Conservation (phyloP, 2,329 filamentous ascomycete genomes). For the Metarhizium humberi region DNA sequence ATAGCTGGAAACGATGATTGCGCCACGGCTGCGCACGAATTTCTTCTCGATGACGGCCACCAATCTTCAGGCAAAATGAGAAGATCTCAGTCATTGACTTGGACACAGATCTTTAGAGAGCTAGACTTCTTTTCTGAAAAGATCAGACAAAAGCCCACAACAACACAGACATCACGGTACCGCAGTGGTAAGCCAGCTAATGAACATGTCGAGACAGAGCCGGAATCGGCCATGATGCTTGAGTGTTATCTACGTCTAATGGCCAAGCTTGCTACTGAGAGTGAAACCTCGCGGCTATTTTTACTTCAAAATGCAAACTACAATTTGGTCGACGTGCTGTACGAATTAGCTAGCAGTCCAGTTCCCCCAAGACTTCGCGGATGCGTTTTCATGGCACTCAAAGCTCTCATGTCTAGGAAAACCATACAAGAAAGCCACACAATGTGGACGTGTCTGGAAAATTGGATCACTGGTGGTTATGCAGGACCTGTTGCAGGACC, state of each 20-base stretch:
- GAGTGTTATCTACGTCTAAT: constrained; percentile 88
- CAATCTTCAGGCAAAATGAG: constrained; percentile 69
- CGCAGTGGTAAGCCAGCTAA: constrained; percentile 51
- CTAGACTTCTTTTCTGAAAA: constrained; percentile 74
- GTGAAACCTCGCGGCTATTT: constrained; percentile 61
- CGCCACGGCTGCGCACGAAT: constrained; percentile 77
- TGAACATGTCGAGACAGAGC: constrained; percentile 69
- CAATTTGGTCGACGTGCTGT: constrained; percentile 63
- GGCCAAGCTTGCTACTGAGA: constrained; percentile 70
- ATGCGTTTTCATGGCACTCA: constrained; percentile 71
- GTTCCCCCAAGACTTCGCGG: constrained; percentile 72
- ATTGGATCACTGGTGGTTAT: constrained; percentile 62
- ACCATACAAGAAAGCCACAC: constrained; percentile 54
- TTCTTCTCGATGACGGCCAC: constrained; percentile 77
- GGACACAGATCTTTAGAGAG: constrained; percentile 87
- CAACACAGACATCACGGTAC: constrained; percentile 29
- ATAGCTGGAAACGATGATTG: constrained; percentile 77
- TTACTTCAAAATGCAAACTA: constrained; percentile 58
- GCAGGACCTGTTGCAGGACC: constrained; percentile 25
- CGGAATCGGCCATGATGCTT: constrained; percentile 92
- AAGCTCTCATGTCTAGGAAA: constrained; percentile 68
- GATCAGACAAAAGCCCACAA: constrained; percentile 61
- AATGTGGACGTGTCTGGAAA: constrained; percentile 75
- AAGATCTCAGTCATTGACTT: constrained; percentile 77
- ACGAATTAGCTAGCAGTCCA: constrained; percentile 68